These are phyloP conservation scores for Xylaria sp. DNA, from an alignment of 2,329 filamentous ascomycete genomes.

Conservation along the genomic window DNA sequence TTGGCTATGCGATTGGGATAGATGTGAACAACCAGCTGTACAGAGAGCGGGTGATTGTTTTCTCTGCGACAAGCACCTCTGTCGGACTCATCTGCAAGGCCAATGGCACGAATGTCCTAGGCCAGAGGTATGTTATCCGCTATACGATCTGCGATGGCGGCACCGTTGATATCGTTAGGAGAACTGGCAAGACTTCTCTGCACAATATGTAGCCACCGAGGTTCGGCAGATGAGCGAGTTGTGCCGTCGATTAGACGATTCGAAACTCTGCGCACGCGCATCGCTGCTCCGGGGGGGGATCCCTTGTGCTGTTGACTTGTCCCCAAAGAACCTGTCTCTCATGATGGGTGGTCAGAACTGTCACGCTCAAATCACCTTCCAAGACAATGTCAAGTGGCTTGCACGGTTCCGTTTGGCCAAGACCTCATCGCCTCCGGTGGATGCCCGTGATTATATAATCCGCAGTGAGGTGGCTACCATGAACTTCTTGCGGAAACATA, in stretches of 20 bases:
- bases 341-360: conserved; percentile 48
- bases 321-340: conserved; percentile 34
- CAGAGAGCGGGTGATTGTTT: conserved; percentile 44
- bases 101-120: conserved; percentile 41
- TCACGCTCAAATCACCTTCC: conserved; percentile 47
- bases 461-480: conserved; percentile 47
- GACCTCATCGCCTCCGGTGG: conserved; percentile 39
- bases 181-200: conserved; percentile 36
- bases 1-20: conserved; percentile 38
- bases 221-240: conserved; percentile 38
- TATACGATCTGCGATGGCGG: background rate
- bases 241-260: conserved; percentile 34
- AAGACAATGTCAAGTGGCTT: conserved; percentile 45
- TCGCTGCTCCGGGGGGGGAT: conserved; percentile 36
- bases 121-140: conserved; percentile 29
- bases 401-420: conserved; percentile 43
- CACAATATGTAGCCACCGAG: conserved; percentile 39
- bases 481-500: conserved; percentile 41
- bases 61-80: conserved; percentile 46
- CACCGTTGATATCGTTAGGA: conserved; percentile 8
- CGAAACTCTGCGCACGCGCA: conserved; percentile 39
- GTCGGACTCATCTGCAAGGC: conserved; percentile 40
- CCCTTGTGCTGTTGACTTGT: conserved; percentile 41
- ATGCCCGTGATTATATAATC: conserved; percentile 44
- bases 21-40: conserved; percentile 41